phyloP scores from a whole-genome alignment of 139 green algal species.

The Chlorella sorokiniana region DNA sequence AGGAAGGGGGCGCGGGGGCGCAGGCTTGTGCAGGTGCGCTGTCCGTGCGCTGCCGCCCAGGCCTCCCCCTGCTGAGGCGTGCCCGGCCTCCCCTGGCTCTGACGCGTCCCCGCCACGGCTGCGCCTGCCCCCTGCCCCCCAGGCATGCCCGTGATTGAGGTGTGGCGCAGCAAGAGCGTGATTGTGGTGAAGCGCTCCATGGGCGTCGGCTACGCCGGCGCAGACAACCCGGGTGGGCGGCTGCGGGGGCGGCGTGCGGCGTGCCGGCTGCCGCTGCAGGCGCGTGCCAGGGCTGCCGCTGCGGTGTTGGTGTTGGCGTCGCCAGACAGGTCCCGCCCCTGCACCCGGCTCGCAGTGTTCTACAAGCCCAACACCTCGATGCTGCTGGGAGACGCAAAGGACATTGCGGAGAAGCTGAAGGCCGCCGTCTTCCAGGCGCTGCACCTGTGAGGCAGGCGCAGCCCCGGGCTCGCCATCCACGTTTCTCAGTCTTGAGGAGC shows the following conservation, averaged over 20 bases:
- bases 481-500: too few relatives aligned
- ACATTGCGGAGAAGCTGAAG: neutral
- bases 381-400: slow-evolving; percentile 24
- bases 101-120: too few relatives aligned
- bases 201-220: slow-evolving; percentile 82
- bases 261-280: slow-evolving; percentile 67
- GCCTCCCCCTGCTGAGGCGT: too few relatives aligned
- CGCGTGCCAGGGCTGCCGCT: slow-evolving; percentile 79
- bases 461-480: too few relatives aligned
- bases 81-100: too few relatives aligned
- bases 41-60: too few relatives aligned
- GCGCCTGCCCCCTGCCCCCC: too few relatives aligned
- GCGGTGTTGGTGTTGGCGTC: too few relatives aligned
- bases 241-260: neutral
- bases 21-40: too few relatives aligned
- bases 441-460: neutral
- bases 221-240: neutral
- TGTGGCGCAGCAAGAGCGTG: slow-evolving; percentile 80
- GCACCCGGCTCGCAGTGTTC: slow-evolving; percentile 63
- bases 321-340: too few relatives aligned
- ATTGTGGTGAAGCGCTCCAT: slow-evolving; percentile 92
- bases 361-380: slow-evolving; percentile 86
- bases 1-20: too few relatives aligned
- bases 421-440: neutral
- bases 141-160: slow-evolving; percentile 75